Percentiles rank a stretch among this genome's conserved stretches.
phyloP scores from a whole-genome alignment of 2,329 filamentous ascomycete genomes.

The Bipolaris cookei region DNA sequence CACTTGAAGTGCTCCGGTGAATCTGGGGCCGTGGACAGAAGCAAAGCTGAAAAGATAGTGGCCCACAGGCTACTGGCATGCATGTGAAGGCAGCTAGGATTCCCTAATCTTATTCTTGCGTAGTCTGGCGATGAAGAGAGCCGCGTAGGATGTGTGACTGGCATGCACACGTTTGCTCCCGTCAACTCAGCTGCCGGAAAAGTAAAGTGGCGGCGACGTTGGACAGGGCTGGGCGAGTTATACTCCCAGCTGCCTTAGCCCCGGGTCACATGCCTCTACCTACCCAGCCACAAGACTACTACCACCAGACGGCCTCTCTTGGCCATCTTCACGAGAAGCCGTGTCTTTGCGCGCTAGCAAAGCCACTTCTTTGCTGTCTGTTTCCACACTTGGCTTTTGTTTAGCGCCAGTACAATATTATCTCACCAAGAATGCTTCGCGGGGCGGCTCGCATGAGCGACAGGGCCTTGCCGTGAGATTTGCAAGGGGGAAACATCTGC shows the following conservation, averaged over 20 bases:
- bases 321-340: not conserved
- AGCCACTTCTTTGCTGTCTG: not conserved
- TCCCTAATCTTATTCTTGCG: not conserved
- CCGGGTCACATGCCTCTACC: not conserved
- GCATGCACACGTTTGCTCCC: not conserved
- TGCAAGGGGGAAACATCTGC: not conserved
- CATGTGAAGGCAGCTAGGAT: not conserved
- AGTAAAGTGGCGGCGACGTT: not conserved
- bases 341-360: not conserved
- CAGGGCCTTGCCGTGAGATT: not conserved
- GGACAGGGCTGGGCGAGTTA: not conserved
- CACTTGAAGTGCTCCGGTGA: not conserved
- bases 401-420: conserved; percentile 1
- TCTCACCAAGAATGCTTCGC: not conserved
- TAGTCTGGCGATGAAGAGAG: not conserved
- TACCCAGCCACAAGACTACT: not conserved
- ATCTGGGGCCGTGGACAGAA: not conserved
- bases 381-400: not conserved
- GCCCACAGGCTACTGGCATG: not conserved
- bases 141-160: not conserved
- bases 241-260: not conserved
- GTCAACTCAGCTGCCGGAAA: not conserved
- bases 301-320: not conserved
- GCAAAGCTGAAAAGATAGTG: not conserved
- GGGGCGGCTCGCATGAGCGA: not conserved